A percentile compares a stretch with the other conserved stretches of the same genome.
These are phyloP conservation scores for Lentinula novae-zelandiae DNA, from an alignment of 1,284 basidiomycete genomes.

Conservation along the genomic window DNA sequence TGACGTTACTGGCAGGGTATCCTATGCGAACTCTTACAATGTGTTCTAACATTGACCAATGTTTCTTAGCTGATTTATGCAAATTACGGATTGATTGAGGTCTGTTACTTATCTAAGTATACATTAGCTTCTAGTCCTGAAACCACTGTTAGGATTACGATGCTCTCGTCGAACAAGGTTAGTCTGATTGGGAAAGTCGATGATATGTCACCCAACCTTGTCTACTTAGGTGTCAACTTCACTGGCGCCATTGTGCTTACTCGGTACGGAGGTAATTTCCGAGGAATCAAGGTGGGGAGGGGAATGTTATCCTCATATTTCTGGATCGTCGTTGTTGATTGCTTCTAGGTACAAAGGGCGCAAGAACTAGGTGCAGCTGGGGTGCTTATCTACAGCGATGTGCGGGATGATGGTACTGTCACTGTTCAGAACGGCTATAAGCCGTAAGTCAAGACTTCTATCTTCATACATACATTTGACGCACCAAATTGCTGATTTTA, in stretches of 20 bases:
- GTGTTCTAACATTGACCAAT: not conserved
- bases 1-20: slow-evolving; percentile 45
- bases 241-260: slow-evolving; percentile 69
- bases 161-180: slow-evolving; percentile 32
- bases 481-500: not conserved
- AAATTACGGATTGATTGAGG: slow-evolving; percentile 64
- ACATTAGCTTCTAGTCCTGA: not conserved
- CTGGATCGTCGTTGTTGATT: not conserved
- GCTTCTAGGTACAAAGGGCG: slow-evolving; percentile 58
- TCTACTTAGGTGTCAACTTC: slow-evolving; percentile 54
- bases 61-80: slow-evolving; percentile 58
- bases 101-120: not conserved
- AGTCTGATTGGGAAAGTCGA: not conserved
- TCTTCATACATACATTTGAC: not conserved
- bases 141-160: slow-evolving; percentile 48
- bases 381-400: slow-evolving; percentile 72
- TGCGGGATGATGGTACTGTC: slow-evolving; percentile 73
- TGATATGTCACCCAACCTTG: not conserved
- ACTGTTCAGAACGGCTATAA: slow-evolving; percentile 66
- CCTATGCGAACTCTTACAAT: not conserved
- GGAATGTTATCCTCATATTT: too few relatives aligned
- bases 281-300: slow-evolving; percentile 61
- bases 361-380: slow-evolving; percentile 70
- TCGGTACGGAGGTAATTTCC: slow-evolving; percentile 71
- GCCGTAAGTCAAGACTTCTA: slow-evolving; percentile 21